Base-by-base conservation (phyloP, 352 stramenopile species). In the Pythium apleroticum region DNA sequence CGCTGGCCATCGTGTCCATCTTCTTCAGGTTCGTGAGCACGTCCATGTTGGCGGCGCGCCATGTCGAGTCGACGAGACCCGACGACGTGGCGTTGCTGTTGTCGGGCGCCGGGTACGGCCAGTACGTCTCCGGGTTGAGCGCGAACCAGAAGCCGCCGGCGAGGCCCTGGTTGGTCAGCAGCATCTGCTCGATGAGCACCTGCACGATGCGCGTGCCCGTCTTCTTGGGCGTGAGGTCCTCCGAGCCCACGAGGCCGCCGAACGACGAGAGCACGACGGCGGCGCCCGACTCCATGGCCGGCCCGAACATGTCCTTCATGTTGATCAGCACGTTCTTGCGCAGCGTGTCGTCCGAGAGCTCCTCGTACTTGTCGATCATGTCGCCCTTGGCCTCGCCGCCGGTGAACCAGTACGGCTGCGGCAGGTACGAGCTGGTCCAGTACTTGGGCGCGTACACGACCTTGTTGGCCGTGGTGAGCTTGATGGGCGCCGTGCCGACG, bases 271-370 rank as follows among this genome's bases (percentile, higher is more conserved):
- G 60, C 5, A 95, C 77, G 17, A 91, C 81, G 12, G 86, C 84
- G 30, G 78, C 73, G 20, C 74, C 81, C 1, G 80, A 88, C 41
- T 83, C 75, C 24, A 89, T 79, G 0, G 84, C 75, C 0, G 72
- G 57, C 22, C 80, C 80, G 59, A 92, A 95, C 78, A 89, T 92
- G 72, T 91, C 87, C 66, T 89, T 84, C 82, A 95, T 93, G 66
- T 81, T 88, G 28, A 75, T 60, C 57, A 89, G 60, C 22, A 93
- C 80, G 55, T 90, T 93, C 25, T 84, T 68, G 46, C 77, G 50
- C 28, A 95, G 68, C 24, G 74, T 82, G 3, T 65, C 66, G 63
- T 91, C 75, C 6, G 55, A 52, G 48, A 76, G 82, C 63, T 93
- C 84, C 7, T 85, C 65, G 59, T 89, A 92, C 30, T 88, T 71